These are phyloP conservation scores for Tuber indicum DNA, from an alignment of 495 filamentous ascomycete species.

Conservation along the genomic window DNA sequence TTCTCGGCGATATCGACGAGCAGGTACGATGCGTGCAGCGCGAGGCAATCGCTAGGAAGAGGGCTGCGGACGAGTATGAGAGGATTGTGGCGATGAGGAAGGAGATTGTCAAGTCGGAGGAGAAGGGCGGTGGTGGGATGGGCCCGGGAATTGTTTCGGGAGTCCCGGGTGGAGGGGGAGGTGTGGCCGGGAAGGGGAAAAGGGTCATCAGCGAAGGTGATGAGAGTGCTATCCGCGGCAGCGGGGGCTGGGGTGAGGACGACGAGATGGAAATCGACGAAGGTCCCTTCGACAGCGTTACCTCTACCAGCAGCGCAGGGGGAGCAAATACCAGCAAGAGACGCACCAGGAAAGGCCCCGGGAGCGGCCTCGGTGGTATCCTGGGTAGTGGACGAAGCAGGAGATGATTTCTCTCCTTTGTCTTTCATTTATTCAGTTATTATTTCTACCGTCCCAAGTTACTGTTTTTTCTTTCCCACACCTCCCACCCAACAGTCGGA, in stretches of 20 bases:
- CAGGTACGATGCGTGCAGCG: constrained; percentile 48
- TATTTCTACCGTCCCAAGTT: background rate
- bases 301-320: constrained; percentile 8
- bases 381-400: constrained; percentile 11
- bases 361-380: constrained; percentile 22
- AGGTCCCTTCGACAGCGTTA: constrained; percentile 42
- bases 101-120: constrained; percentile 37
- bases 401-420: constrained; percentile 10
- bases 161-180: constrained; percentile 36
- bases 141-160: constrained; percentile 25
- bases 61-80: constrained; percentile 42
- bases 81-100: constrained; percentile 24
- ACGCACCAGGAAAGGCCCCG: constrained; percentile 23
- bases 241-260: constrained; percentile 49
- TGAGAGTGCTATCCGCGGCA: constrained; percentile 44
- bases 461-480: background rate
- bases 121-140: constrained; percentile 40
- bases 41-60: constrained; percentile 46
- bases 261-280: constrained; percentile 58
- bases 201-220: constrained; percentile 49
- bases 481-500: background rate
- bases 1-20: constrained; percentile 67
- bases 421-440: background rate
- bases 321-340: constrained; percentile 37
- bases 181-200: constrained; percentile 45